A percentile compares a stretch with the other conserved stretches of the same genome.
These are phyloP conservation scores for Cairneyella variabilis DNA, from an alignment of 495 filamentous ascomycete species.

Conservation along the genomic window DNA sequence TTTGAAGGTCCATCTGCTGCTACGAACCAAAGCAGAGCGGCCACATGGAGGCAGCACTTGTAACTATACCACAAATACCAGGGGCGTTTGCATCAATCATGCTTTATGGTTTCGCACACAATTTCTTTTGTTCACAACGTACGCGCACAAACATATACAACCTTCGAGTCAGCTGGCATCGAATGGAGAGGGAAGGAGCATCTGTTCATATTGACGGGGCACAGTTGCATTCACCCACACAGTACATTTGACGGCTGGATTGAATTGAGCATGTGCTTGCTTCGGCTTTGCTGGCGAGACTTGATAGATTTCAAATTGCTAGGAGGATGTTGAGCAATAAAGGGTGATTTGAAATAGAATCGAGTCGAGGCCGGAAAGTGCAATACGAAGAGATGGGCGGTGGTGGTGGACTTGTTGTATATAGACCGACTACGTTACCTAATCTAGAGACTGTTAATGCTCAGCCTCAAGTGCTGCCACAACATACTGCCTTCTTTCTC, in stretches of 20 bases:
- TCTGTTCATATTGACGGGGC: constrained; percentile 10
- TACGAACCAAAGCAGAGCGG: not conserved
- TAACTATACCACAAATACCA: constrained; percentile 19
- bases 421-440: constrained; percentile 3
- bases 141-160: constrained; percentile 11
- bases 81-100: constrained; percentile 17
- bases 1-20: constrained; percentile 4
- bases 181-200: not conserved
- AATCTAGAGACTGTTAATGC: constrained; percentile 9
- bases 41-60: constrained; percentile 2
- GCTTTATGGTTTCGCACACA: constrained; percentile 4
- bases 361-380: no score
- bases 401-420: not conserved
- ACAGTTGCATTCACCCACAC: constrained; percentile 4
- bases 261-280: constrained; percentile 13
- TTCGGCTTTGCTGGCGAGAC: not conserved
- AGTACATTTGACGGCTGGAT: constrained; percentile 9
- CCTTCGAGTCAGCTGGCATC: not conserved
- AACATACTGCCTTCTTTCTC: no score
- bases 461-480: no score
- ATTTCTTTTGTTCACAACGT: constrained; percentile 19
- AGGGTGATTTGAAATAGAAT: no score
- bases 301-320: not conserved
- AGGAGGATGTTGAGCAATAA: not conserved
- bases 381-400: no score